Conservation (phyloP, 225 moss, liverwort and hornwort species). For the Lunularia cruciata region DNA sequence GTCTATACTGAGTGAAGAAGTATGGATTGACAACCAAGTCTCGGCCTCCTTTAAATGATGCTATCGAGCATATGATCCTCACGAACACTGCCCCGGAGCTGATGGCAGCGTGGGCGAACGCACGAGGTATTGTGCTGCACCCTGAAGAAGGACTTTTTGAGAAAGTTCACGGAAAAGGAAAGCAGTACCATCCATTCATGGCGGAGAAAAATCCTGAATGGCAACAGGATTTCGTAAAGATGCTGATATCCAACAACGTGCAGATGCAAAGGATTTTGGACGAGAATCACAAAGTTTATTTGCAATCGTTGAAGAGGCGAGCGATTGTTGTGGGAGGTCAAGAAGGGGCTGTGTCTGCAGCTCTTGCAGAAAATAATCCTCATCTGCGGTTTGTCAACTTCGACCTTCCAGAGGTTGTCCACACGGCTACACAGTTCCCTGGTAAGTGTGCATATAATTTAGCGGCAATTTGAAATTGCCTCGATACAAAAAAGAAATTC, state of each 20-base stretch:
- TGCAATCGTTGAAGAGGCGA: constrained; percentile 6
- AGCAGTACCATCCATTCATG: not conserved
- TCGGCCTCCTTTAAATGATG: not conserved
- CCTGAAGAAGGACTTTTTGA: constrained; percentile 3
- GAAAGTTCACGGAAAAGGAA: constrained; percentile 17
- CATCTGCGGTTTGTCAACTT: constrained; percentile 30
- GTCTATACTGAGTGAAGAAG: constrained; percentile 10
- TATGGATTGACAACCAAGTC: constrained; percentile 22
- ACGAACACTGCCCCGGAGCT: constrained; percentile 10
- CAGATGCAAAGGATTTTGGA: not conserved
- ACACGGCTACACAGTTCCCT: constrained; percentile 2
- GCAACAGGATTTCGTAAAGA: not conserved
- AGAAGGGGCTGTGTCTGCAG: constrained; percentile 10
- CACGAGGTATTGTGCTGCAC: constrained; percentile 14
- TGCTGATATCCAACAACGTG: not conserved
- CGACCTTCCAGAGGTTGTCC: constrained; percentile 19
- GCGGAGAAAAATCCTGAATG: constrained; percentile 18
- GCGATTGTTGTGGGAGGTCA: constrained; percentile 32
- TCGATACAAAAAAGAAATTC: no score
- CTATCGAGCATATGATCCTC: not conserved
- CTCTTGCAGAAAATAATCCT: constrained; percentile 20
- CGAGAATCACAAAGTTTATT: constrained; percentile 11
- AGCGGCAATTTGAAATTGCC: no score
- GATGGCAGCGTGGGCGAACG: not conserved
- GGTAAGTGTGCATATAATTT: constrained; percentile 9